Percentiles rank a stretch among this genome's conserved stretches.
Evolutionary conservation across 176 grass and related monocot species (phyloP).

Genomic region (Oryza brachyantha): DNA sequence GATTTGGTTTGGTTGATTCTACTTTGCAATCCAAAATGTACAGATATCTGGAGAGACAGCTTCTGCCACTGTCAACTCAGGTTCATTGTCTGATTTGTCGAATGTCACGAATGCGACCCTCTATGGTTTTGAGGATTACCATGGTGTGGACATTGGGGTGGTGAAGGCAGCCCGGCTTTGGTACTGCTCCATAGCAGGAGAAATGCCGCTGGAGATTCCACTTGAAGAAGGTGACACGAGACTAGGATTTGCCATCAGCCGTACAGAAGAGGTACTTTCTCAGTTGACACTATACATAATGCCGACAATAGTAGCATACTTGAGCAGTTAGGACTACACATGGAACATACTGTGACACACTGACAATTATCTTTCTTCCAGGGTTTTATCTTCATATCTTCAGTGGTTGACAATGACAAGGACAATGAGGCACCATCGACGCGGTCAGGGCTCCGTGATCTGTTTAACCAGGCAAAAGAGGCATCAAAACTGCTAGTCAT

Average conservation of each 20-base stretch:
- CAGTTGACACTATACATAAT: neutral
- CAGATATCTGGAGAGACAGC: constrained; percentile 82
- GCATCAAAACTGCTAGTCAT: constrained; percentile 67
- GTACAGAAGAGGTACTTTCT: constrained; percentile 60
- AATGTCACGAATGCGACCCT: constrained; percentile 61
- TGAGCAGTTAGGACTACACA: neutral
- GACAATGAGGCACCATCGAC: constrained; percentile 49
- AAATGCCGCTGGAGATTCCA: constrained; percentile 59
- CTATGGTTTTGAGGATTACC: constrained; percentile 86
- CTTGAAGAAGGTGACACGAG: constrained; percentile 63
- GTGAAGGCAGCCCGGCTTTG: constrained; percentile 78
- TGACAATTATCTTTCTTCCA: constrained; percentile 31
- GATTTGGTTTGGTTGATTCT: neutral
- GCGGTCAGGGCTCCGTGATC: constrained; percentile 61
- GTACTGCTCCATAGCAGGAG: constrained; percentile 59
- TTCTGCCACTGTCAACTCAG: constrained; percentile 66
- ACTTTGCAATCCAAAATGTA: constrained; percentile 14
- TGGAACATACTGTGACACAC: neutral
- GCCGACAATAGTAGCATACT: neutral
- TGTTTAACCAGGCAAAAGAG: constrained; percentile 50
- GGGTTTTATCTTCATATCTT: constrained; percentile 92
- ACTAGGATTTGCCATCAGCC: constrained; percentile 77
- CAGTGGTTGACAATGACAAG: constrained; percentile 48
- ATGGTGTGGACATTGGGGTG: constrained; percentile 76
- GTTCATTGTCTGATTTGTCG: constrained; percentile 60